These are phyloP conservation scores for Apiotrichum mycotoxinovorans DNA, from an alignment of 1,284 basidiomycete species.

Conservation along the genomic window DNA sequence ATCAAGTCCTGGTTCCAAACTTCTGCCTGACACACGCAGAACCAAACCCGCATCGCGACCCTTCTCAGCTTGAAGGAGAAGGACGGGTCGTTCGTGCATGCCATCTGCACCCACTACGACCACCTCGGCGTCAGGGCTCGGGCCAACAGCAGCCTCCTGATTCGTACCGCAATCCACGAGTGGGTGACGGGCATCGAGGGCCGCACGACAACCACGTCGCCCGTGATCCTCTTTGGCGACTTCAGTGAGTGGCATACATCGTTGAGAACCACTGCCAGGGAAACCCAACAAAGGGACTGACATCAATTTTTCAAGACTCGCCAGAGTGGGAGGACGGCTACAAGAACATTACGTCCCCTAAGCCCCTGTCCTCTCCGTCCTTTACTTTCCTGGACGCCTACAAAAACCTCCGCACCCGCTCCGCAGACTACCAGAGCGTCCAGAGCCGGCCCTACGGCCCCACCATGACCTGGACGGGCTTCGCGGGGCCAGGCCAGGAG, in stretches of 20 bases:
- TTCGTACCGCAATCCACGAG: constrained; percentile 31
- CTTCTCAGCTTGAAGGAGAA: constrained; percentile 31
- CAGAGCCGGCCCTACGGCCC: constrained; percentile 39
- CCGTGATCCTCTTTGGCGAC: constrained; percentile 43
- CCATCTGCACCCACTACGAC: constrained; percentile 49
- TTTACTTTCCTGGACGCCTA: constrained; percentile 40
- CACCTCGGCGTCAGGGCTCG: constrained; percentile 37
- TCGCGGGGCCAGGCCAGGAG: constrained; percentile 26
- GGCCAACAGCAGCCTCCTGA: constrained; percentile 38
- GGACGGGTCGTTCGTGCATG: constrained; percentile 29
- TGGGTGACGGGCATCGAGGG: constrained; percentile 31
- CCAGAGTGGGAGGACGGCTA: constrained; percentile 44
- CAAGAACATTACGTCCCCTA: constrained; percentile 38
- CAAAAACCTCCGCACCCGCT: constrained; percentile 22
- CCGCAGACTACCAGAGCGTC: neutral
- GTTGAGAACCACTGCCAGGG: too few relatives aligned
- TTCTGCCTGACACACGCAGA: too few relatives aligned
- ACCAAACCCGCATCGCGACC: constrained; percentile 44
- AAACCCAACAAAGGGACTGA: too few relatives aligned
- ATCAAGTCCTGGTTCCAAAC: too few relatives aligned
- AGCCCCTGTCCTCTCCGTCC: constrained; percentile 23
- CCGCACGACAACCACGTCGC: constrained; percentile 3
- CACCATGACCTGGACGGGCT: constrained; percentile 38
- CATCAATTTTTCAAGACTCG: too few relatives aligned
- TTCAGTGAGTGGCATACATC: constrained; percentile 42